Evolutionary conservation across 2,329 filamentous ascomycete species (phyloP).

Genomic region (Berkeleyomyces basicola): DNA sequence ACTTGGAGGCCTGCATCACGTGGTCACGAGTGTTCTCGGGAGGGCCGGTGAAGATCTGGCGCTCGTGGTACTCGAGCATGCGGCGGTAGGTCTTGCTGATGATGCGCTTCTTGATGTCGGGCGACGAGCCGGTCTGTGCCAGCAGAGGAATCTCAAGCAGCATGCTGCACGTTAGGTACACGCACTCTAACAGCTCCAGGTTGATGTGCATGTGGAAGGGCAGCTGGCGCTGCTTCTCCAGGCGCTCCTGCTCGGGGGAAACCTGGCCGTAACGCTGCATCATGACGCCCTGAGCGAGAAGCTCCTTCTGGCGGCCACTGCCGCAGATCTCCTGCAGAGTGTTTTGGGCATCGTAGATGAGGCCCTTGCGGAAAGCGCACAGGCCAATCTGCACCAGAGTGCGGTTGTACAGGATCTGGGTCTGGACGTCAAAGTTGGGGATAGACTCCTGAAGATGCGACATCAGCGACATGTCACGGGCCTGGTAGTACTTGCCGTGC

Average conservation of each 20-base stretch:
- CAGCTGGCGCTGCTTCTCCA: constrained; percentile 92
- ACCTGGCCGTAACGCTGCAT: constrained; percentile 95
- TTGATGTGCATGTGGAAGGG: constrained; percentile 99
- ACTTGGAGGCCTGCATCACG: constrained; percentile 98
- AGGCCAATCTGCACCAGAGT: constrained; percentile 95
- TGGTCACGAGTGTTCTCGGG: constrained; percentile 98
- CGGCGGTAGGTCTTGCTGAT: constrained; percentile 99
- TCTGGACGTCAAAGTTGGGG: constrained; percentile 87
- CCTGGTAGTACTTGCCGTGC: constrained; percentile 94
- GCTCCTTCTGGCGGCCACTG: constrained; percentile 92
- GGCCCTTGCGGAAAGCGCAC: constrained; percentile 90
- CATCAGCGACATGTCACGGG: constrained; percentile 99
- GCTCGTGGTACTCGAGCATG: constrained; percentile 98
- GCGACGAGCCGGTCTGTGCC: constrained; percentile 89
- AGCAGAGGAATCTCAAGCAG: constrained; percentile 93
- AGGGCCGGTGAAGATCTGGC: constrained; percentile 95
- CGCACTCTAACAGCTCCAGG: constrained; percentile 90
- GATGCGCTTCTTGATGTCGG: constrained; percentile 90
- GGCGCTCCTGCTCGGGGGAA: constrained; percentile 89
- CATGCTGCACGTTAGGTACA: constrained; percentile 98
- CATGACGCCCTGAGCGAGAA: constrained; percentile 94
- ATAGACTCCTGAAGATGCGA: constrained; percentile 97
- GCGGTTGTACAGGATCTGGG: constrained; percentile 96
- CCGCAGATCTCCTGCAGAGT: constrained; percentile 97
- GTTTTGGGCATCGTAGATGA: constrained; percentile 95